A percentile compares a stretch with the other conserved stretches of the same genome.
These are phyloP conservation scores for Blastomyces emzantsi DNA, from an alignment of 2,329 filamentous ascomycete species.

Conservation along the genomic window DNA sequence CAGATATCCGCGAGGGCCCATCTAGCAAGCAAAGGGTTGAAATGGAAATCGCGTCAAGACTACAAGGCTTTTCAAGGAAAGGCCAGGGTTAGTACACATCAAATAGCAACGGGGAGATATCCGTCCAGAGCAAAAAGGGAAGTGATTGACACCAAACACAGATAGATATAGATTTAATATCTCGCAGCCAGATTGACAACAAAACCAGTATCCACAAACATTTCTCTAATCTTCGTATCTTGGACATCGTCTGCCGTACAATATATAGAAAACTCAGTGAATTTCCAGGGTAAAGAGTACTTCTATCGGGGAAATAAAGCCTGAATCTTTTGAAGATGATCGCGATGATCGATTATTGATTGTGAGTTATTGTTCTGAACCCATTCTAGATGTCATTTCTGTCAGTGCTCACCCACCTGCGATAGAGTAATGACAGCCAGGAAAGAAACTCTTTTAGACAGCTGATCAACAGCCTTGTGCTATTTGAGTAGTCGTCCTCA, in stretches of 20 bases:
- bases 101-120: background rate
- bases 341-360: background rate
- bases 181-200: background rate
- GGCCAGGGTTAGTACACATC: background rate
- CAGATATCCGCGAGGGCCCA: slow-evolving; percentile 7
- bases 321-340: background rate
- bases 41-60: slow-evolving; percentile 10
- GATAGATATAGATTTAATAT: background rate
- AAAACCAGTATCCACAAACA: background rate
- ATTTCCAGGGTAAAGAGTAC: background rate
- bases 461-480: background rate
- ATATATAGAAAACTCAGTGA: background rate
- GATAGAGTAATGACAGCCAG: background rate
- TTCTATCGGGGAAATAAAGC: background rate
- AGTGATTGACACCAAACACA: background rate
- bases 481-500: background rate
- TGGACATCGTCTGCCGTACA: background rate
- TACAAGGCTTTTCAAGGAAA: background rate
- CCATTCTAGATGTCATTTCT: background rate
- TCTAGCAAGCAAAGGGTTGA: slow-evolving; percentile 11
- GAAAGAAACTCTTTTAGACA: background rate
- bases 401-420: too few species aligned
- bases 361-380: background rate
- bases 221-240: background rate
- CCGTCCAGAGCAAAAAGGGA: background rate